Evolutionary conservation across 2,329 filamentous ascomycete genomes (phyloP).

Genomic region (Alternaria sp.): DNA sequence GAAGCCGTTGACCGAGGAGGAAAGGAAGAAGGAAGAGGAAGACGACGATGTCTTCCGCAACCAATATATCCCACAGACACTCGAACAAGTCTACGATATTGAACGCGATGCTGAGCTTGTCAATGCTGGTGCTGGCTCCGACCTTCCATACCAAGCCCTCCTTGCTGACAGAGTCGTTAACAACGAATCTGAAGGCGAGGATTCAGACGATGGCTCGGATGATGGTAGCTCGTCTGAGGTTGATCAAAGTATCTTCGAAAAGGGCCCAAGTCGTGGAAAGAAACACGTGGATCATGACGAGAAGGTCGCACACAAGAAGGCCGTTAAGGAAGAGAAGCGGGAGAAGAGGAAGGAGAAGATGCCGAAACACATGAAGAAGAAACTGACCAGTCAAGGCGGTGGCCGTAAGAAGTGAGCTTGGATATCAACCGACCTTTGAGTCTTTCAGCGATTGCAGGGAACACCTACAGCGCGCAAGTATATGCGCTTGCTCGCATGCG

Average conservation of each 20-base stretch:
- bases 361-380: conserved; percentile 95
- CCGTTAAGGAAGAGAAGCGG: conserved; percentile 93
- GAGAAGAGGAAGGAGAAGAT: conserved; percentile 96
- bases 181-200: conserved; percentile 56
- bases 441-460: not conserved
- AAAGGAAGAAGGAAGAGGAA: conserved; percentile 69
- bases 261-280: conserved; percentile 45
- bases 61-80: conserved; percentile 94
- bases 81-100: conserved; percentile 95
- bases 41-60: conserved; percentile 94
- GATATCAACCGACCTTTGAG: not conserved
- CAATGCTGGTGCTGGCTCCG: conserved; percentile 73
- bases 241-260: conserved; percentile 46
- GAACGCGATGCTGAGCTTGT: conserved; percentile 87
- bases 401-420: conserved; percentile 63
- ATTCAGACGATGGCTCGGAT: conserved; percentile 26
- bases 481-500: not conserved
- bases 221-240: conserved; percentile 35
- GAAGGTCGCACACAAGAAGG: conserved; percentile 87
- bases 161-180: conserved; percentile 71
- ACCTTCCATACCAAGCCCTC: conserved; percentile 85
- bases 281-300: conserved; percentile 88
- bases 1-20: conserved; percentile 57
- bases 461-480: no score
- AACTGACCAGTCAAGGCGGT: conserved; percentile 70